These are phyloP conservation scores for Eimeria maxima DNA, from an alignment of 169 alveolate species.

Conservation along the genomic window DNA sequence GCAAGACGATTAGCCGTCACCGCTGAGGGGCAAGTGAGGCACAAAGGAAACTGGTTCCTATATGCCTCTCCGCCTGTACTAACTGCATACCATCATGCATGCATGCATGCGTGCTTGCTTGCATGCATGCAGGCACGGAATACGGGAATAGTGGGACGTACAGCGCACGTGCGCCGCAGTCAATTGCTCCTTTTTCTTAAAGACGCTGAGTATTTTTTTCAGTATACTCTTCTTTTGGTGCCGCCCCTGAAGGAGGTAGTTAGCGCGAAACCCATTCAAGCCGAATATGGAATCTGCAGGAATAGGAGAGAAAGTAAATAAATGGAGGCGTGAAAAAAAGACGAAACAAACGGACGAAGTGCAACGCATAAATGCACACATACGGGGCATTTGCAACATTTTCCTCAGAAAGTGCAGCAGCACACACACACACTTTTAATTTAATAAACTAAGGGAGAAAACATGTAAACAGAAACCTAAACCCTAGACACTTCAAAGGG, in stretches of 20 bases:
- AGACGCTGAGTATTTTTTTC: background rate
- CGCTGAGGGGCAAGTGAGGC: no score
- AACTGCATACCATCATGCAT: no score
- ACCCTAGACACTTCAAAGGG: background rate
- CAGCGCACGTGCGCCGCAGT: slow-evolving; percentile 29
- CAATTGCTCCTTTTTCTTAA: background rate
- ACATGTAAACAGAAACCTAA: background rate
- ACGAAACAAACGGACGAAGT: no score
- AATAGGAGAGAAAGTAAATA: no score
- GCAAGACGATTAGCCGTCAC: background rate
- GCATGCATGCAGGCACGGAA: background rate
- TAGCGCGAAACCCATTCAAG: background rate
- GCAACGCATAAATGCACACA: no score
- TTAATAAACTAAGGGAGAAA: no score
- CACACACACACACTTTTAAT: no score
- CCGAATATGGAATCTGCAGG: background rate
- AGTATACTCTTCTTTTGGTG: background rate
- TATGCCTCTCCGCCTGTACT: no score
- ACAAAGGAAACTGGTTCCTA: no score
- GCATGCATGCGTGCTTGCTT: background rate
- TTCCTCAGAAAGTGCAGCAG: no score
- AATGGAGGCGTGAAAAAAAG: no score
- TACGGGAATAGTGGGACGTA: background rate
- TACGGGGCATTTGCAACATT: no score
- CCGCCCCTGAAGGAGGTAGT: background rate